Base-by-base conservation (phyloP, 2,329 filamentous ascomycete genomes). In the Aureobasidium lini region DNA sequence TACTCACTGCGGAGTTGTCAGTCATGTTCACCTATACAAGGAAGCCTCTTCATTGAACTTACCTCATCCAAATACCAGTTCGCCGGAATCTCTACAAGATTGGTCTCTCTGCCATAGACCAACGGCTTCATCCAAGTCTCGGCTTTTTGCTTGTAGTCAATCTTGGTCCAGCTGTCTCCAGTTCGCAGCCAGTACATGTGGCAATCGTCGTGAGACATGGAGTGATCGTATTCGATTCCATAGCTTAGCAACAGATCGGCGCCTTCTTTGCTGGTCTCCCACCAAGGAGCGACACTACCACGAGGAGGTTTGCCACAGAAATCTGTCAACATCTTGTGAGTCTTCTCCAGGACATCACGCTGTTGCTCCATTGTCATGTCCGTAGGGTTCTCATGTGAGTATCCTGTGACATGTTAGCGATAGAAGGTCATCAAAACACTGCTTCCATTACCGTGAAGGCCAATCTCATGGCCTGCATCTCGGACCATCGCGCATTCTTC, bases 301-400 rank as follows among this genome's bases (percentile, higher is more conserved):
- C 84, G 76, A 0, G 87, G 88, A 1, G 84, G 84, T 72, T 89
- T 89, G 7, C 87, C 84, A 34, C 66, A 74, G 66, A 91, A 87
- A 0, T 86, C 82, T 0, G 84, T 88, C 18, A 89, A 77, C 71
- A 89, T 78, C 16, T 80, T 79, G 67, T 84, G 88, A 3, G 87
- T 89, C 71, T 88, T 88, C 66, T 87, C 83, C 0, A 91, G 77
- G 10, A 91, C 84, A 61, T 88, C 86, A 18, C 79, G 78, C 69
- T 91, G 87, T 71, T 91, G 87, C 66, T 89, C 86, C 1, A 87
- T 69, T 0, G 79, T 86, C 85, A 90, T 88, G 62, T 85, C 81
- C 0, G 77, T 78, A 0, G 87, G 85, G 64, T 89, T 89, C 67
- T 90, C 87, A 65, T 90, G 86, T 40, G 48, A 54, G 71, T 89